A percentile compares a stretch with the other conserved stretches of the same genome.
Evolutionary conservation across 257 asterid genomes (phyloP).

Genomic region (Nemophila menziesii): DNA sequence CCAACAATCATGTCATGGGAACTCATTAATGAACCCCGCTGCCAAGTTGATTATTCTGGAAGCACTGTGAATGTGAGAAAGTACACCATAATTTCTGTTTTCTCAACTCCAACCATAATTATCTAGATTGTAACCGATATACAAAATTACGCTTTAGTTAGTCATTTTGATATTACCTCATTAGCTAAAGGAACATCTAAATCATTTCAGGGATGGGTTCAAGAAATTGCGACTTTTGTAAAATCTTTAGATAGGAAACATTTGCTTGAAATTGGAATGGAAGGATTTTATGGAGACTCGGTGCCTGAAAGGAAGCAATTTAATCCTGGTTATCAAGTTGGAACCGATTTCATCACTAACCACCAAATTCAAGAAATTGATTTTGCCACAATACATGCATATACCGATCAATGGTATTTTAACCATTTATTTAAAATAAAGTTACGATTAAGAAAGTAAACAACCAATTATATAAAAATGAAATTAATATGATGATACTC

Average conservation of each 20-base stretch:
- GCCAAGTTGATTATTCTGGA: constrained; percentile 38
- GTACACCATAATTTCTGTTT: too few species aligned
- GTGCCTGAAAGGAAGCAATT: constrained; percentile 25
- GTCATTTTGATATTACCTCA: background rate
- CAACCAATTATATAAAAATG: background rate
- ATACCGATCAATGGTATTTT: constrained; percentile 35
- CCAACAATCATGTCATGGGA: constrained; percentile 52
- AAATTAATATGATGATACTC: too few species aligned
- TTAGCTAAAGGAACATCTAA: too few species aligned
- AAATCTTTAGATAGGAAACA: constrained; percentile 36
- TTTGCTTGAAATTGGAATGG: constrained; percentile 40
- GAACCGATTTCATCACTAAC: constrained; percentile 39
- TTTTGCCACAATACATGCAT: constrained; percentile 43
- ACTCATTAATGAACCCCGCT: constrained; percentile 48
- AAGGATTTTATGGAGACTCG: constrained; percentile 46
- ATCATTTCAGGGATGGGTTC: constrained; percentile 36
- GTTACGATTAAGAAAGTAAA: too few species aligned
- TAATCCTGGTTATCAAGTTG: constrained; percentile 48
- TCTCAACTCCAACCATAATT: background rate
- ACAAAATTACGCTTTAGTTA: too few species aligned
- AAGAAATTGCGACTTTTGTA: constrained; percentile 46
- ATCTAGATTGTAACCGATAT: background rate
- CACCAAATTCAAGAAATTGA: constrained; percentile 38
- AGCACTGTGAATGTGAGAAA: constrained; percentile 23
- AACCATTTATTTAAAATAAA: background rate